A percentile compares a stretch with the other conserved stretches of the same genome.
phyloP scores from a whole-genome alignment of 1,284 basidiomycete genomes.

The Stereum hirsutum region DNA sequence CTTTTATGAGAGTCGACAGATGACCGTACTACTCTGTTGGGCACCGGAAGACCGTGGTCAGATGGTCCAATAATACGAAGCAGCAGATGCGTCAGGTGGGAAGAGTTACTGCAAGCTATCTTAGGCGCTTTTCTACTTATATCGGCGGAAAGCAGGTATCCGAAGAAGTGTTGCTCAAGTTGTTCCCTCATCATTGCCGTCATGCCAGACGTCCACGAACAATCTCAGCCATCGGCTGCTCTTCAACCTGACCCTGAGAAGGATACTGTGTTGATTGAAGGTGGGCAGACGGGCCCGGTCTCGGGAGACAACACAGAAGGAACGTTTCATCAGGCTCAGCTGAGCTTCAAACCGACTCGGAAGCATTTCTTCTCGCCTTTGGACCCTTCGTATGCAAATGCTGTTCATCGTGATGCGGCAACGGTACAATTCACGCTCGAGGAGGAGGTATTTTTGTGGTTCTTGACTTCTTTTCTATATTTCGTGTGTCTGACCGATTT shows the following conservation, averaged over 20 bases:
- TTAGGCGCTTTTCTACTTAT: too few relatives aligned
- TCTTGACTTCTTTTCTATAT: not conserved
- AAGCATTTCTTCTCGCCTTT: conserved; percentile 37
- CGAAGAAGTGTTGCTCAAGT: too few relatives aligned
- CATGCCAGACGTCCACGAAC: too few relatives aligned
- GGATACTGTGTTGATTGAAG: conserved; percentile 5
- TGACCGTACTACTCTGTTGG: too few relatives aligned
- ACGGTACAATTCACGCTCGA: conserved; percentile 32
- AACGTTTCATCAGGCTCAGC: conserved; percentile 17
- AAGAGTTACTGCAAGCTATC: too few relatives aligned
- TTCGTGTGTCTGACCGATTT: not conserved
- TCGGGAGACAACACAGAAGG: conserved; percentile 14
- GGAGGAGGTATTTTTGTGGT: conserved; percentile 29
- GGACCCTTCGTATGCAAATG: conserved; percentile 32
- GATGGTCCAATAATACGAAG: too few relatives aligned
- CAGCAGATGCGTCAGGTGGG: too few relatives aligned
- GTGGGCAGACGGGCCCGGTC: not conserved
- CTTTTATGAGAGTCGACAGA: too few relatives aligned
- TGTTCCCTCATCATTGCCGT: too few relatives aligned
- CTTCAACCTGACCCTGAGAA: conserved; percentile 1
- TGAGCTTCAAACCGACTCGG: conserved; percentile 10
- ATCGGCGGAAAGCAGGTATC: too few relatives aligned
- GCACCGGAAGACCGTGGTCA: too few relatives aligned
- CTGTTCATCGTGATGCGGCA: conserved; percentile 40
- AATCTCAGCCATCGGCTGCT: too few relatives aligned